Base-by-base conservation (phyloP, 2,329 filamentous ascomycete genomes). In the Aureobasidium namibiae region DNA sequence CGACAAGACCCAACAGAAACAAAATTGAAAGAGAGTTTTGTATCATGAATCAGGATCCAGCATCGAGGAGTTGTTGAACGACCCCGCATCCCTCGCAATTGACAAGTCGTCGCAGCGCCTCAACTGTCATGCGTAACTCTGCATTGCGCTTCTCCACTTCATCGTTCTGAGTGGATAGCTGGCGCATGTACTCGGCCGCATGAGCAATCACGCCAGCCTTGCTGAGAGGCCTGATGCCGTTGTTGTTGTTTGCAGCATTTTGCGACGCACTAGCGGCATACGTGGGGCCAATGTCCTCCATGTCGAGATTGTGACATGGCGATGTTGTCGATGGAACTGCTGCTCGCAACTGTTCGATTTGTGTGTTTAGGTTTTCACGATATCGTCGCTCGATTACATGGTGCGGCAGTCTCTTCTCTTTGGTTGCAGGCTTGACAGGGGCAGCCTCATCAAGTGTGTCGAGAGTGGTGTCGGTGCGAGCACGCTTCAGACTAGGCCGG, bases 351-450 rank as follows among this genome's bases (percentile, higher is more conserved):
- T 72, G 73, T 16, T 77, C 75, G 46, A 77, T 72, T 58, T 76
- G 74, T 1, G 73, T 74, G 67, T 77, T 77, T 38, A 77, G 69
- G 2, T 74, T 76, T 53, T 77, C 74, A 54, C 75, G 74, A 64
- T 77, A 77, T 59, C 76, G 74, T 45, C 74, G 72, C 63, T 77
- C 75, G 58, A 77, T 74, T 60, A 76, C 73, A 56, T 76, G 76
- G 65, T 77, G 75, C 0, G 60, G 60, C 26, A 61, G 44, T 29
- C 53, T 36, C 44, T 58, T 57, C 10, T 56, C 50, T 31, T 58
- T 61, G 9, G 36, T 21, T 14, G 56, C 38, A 13, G 56, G 24
- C 38, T 50, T 50, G 34, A 41, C 38, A 9, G 56, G 14, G 33
- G 46, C 11, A 38, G 46, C 26, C 13, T 59, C 46, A 16, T 52